Evolutionary conservation across 2,329 filamentous ascomycete genomes (phyloP).

Genomic region (Penicillium sp.): DNA sequence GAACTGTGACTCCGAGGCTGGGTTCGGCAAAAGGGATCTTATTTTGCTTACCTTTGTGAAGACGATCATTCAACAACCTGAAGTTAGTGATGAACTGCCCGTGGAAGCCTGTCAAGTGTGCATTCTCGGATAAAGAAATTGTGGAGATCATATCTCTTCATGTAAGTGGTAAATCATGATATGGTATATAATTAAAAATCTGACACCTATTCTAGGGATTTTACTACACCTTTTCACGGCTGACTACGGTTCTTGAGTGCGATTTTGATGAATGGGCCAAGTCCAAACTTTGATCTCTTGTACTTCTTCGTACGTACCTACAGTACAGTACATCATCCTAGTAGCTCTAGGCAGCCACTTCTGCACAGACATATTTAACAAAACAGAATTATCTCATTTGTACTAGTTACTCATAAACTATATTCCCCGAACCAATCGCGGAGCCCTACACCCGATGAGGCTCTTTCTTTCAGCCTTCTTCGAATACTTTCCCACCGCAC

Average conservation of each 20-base stretch:
- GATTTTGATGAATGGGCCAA: not conserved
- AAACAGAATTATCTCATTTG: not conserved
- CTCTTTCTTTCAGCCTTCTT: conserved; percentile 10
- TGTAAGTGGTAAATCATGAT: not conserved
- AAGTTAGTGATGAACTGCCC: not conserved
- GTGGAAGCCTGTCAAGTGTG: not conserved
- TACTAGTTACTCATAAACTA: conserved; percentile 8
- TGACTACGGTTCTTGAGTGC: not conserved
- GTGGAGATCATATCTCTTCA: not conserved
- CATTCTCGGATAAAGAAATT: not conserved
- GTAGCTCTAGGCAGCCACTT: not conserved
- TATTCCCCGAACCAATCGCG: conserved; percentile 3
- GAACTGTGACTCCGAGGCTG: not conserved
- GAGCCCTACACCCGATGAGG: conserved; percentile 9
- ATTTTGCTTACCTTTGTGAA: not conserved
- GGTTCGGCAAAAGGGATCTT: not conserved
- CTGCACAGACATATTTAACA: not conserved
- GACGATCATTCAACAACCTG: not conserved
- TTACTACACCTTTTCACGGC: not conserved
- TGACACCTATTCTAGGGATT: not conserved
- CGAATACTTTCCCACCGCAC: not conserved
- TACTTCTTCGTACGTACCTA: not conserved
- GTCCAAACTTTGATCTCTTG: not conserved
- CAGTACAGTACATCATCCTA: not conserved
- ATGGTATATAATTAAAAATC: not conserved